Percentiles rank a stretch among this genome's conserved stretches.
These are phyloP conservation scores for Metschnikowia cubensis DNA, from an alignment of 805 yeast species.

Conservation along the genomic window DNA sequence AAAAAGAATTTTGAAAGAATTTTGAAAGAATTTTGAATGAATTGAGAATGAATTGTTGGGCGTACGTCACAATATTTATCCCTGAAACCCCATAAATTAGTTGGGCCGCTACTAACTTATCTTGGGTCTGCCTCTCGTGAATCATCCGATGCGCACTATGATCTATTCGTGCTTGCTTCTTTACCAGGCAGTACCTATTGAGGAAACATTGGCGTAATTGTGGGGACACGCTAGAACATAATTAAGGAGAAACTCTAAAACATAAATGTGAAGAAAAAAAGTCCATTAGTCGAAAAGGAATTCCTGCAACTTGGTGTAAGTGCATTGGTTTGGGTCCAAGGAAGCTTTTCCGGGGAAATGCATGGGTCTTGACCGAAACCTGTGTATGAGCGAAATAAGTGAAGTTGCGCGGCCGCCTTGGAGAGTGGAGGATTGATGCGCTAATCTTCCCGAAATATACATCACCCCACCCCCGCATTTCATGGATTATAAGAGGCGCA, in stretches of 20 bases:
- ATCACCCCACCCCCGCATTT: conserved; percentile 6
- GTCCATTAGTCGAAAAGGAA: no score
- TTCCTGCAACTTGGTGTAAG: no score
- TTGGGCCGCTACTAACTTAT: no score
- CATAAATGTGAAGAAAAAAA: no score
- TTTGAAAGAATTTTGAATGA: no score
- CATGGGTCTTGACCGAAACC: neutral
- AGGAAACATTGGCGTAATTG: neutral
- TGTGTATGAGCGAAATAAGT: neutral
- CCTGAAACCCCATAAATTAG: no score
- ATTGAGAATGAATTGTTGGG: no score
- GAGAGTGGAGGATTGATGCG: neutral
- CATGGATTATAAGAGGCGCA: conserved; percentile 4
- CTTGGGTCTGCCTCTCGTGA: neutral
- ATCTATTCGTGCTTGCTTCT: neutral
- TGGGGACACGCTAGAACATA: no score
- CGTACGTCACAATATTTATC: no score
- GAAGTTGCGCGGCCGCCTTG: neutral
- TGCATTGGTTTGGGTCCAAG: neutral
- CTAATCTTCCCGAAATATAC: conserved; percentile 6
- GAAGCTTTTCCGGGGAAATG: neutral
- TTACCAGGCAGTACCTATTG: neutral
- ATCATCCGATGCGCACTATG: neutral
- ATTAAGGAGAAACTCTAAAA: no score
- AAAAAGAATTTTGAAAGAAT: no score